Evolutionary conservation across 768 basidiomycete genomes (phyloP), one percentile per base, ranked within the genome.

Genomic region (Leccinum arenicola): DNA sequence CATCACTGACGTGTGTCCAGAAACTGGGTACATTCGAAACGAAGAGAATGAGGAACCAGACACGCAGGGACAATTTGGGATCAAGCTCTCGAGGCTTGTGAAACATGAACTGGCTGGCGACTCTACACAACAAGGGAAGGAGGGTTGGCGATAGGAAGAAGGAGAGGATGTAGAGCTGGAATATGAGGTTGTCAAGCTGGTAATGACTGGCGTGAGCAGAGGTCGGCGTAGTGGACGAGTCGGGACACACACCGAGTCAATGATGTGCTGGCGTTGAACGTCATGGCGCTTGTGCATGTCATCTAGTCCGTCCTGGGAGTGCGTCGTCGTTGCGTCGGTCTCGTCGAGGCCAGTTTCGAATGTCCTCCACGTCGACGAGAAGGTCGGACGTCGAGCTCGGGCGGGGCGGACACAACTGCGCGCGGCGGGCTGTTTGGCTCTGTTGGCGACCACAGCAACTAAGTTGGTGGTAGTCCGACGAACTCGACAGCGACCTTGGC

Each of bases 61-160:
- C 83, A 27, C 86, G 86, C 61, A 92, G 70, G n/a, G 89, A 83
- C 50, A 83, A 76, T 61, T 80, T 78, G 27, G 84, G 73, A 62
- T 89, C 86, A 58, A 88, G 73, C 52, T 89, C 88, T 66, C 86
- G 77, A 21, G 90, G 86, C 65, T 82, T 83, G 47, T 83, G 77
- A 68, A 85, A 86, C 63, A 88, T 78, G 64, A 84, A 81, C 70
- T 92, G 89, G 43, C 80, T 78, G 43, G 82, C 63, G 51, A 86
- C 64, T 40, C 90, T 82, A 9, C 65, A 74, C 8, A 73, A 54
- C 15, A 73, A 50, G 47, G 72, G 73, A 29, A 75, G 49, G 58
- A 91, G 66, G 33, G 85, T 80, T 8, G 91, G 90, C 4, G 89
- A 86, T 33, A 88, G 78, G 73, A 92, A 83, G 79, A 89, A 92